These are phyloP conservation scores for Isoetes taiwanensis DNA, from an alignment of 75 land plant genomes.

Conservation along the genomic window DNA sequence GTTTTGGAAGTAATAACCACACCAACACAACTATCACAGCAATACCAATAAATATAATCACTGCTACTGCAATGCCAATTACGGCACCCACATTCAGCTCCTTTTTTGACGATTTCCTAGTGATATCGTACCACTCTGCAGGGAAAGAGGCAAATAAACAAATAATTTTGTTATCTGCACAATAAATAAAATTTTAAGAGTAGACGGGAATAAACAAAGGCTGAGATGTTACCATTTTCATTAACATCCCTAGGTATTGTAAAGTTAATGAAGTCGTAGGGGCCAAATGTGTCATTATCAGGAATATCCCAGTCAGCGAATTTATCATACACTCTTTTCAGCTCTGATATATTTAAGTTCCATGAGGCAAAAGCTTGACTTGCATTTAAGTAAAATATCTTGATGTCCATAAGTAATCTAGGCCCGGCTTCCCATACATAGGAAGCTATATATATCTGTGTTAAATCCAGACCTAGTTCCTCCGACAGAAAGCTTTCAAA, in stretches of 20 bases:
- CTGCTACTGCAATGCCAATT: conserved; percentile 28
- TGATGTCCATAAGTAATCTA: conserved; percentile 52
- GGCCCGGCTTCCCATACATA: conserved; percentile 65
- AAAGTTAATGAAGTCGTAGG: conserved; percentile 70
- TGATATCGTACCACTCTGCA: neutral
- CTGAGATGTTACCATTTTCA: neutral
- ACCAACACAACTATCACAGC: conserved; percentile 4
- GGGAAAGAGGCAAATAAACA: neutral
- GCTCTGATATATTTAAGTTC: conserved; percentile 43
- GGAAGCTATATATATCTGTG: conserved; percentile 41
- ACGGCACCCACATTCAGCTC: conserved; percentile 18
- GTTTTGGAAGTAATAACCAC: neutral
- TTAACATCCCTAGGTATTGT: conserved; percentile 23
- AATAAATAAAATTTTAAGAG: neutral
- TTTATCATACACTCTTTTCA: conserved; percentile 26
- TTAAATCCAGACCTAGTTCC: conserved; percentile 20
- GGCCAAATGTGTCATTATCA: conserved; percentile 50
- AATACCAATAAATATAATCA: conserved; percentile 1
- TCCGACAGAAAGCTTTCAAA: conserved; percentile 32
- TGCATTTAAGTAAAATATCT: conserved; percentile 23
- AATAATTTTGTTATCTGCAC: conserved; percentile 2
- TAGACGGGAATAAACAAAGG: neutral
- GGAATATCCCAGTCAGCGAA: conserved; percentile 49
- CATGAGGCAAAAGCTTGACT: conserved; percentile 2
- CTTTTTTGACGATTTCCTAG: neutral